Conservation (phyloP, 2,329 filamentous ascomycete species). For the Trematosphaeria pertusa region DNA sequence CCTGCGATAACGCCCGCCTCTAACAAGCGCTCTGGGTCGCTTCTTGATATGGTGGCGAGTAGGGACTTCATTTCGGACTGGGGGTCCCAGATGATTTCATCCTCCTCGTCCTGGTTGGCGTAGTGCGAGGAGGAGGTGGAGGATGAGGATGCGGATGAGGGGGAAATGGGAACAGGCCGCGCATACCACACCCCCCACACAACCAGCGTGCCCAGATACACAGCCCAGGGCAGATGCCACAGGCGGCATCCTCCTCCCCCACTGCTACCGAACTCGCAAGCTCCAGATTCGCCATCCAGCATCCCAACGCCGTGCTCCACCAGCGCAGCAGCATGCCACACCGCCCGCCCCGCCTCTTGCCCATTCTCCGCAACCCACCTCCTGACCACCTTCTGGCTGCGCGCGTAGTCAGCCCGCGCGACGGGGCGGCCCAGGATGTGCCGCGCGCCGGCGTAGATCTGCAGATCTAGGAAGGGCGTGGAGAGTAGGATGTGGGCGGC, state of each 20-base stretch:
- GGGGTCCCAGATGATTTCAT: conserved; percentile 61
- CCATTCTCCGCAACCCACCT: conserved; percentile 53
- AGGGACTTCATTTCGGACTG: conserved; percentile 57
- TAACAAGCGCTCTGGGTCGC: conserved; percentile 47
- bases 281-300: conserved; percentile 44
- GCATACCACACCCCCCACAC: conserved; percentile 65
- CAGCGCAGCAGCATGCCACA: conserved; percentile 63
- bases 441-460: conserved; percentile 66
- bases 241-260: conserved; percentile 57
- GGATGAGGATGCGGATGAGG: conserved; percentile 1
- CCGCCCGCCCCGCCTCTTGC: conserved; percentile 52
- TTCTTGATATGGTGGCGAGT: conserved; percentile 49
- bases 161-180: conserved; percentile 27
- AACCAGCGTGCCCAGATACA: conserved; percentile 66
- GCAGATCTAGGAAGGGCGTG: conserved; percentile 66
- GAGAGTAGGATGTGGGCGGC: conserved; percentile 64
- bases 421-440: conserved; percentile 66
- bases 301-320: conserved; percentile 59
- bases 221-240: conserved; percentile 68
- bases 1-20: conserved; percentile 41
- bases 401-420: conserved; percentile 57
- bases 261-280: conserved; percentile 56
- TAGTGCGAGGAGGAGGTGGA: conserved; percentile 7
- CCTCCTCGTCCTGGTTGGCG: conserved; percentile 42
- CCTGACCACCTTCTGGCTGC: conserved; percentile 60